Conservation (phyloP, 108 stramenopile genomes). For the Nitzschia putrida region DNA sequence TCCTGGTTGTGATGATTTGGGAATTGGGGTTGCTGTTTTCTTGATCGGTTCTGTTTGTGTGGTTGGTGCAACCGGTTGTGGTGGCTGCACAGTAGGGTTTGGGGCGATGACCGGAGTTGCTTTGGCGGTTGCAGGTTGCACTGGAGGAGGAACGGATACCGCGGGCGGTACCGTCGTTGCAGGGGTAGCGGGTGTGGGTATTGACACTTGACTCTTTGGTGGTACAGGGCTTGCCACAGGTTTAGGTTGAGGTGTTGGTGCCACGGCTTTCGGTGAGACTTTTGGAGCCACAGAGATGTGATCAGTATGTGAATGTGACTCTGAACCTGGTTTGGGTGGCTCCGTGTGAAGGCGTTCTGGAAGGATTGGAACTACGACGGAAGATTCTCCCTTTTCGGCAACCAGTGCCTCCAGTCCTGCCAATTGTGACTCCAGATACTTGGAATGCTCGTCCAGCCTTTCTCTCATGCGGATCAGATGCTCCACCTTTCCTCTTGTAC, state of each 20-base stretch:
- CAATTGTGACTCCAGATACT: constrained; percentile 77
- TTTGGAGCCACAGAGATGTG: not conserved
- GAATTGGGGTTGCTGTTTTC: not conserved
- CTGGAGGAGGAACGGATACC: not conserved
- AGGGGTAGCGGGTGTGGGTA: not conserved
- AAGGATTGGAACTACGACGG: constrained; percentile 44
- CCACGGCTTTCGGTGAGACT: not conserved
- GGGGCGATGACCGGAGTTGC: not conserved
- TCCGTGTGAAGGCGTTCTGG: constrained; percentile 18
- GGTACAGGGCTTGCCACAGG: not conserved
- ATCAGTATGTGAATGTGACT: not conserved
- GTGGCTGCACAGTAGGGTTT: not conserved
- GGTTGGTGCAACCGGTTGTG: not conserved
- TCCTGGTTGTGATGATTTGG: not conserved
- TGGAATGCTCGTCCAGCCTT: constrained; percentile 80
- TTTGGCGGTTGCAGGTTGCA: not conserved
- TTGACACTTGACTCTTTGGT: not conserved
- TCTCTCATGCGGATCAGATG: constrained; percentile 89
- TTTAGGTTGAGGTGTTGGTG: constrained; percentile 1
- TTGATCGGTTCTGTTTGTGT: not conserved
- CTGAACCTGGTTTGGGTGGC: no score
- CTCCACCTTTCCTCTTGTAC: constrained; percentile 82
- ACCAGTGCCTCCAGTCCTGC: constrained; percentile 78
- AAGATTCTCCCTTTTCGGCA: constrained; percentile 60
- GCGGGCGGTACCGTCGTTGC: not conserved